These are phyloP conservation scores for Microdochium nivale DNA, from an alignment of 2,329 filamentous ascomycete genomes.

Conservation along the genomic window DNA sequence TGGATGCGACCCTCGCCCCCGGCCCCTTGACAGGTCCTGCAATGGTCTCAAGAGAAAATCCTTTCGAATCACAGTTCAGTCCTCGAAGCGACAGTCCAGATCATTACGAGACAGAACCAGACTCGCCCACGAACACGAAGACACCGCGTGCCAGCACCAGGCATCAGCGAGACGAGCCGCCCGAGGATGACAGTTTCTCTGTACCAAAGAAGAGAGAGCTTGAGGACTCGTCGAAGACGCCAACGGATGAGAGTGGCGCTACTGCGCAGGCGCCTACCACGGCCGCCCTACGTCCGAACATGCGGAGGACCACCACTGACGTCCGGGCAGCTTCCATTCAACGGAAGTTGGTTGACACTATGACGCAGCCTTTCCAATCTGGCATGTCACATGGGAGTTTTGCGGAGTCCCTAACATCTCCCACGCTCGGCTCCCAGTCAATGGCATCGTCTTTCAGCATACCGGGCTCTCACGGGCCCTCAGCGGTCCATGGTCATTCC, in stretches of 20 bases:
- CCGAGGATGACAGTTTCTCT: slow-evolving; percentile 7
- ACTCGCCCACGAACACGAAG: slow-evolving; percentile 21
- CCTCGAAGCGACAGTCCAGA: slow-evolving; percentile 44
- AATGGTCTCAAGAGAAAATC: slow-evolving; percentile 61
- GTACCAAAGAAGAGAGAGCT: slow-evolving; percentile 23
- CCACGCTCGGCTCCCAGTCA: slow-evolving; percentile 29
- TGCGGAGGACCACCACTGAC: slow-evolving; percentile 88
- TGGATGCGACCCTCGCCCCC: slow-evolving; percentile 28
- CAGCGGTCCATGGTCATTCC: slow-evolving; percentile 71
- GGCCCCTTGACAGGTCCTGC: slow-evolving; percentile 78
- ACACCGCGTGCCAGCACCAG: background rate
- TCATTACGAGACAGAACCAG: slow-evolving; percentile 23
- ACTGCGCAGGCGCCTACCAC: slow-evolving; percentile 46
- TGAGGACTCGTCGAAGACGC: slow-evolving; percentile 42
- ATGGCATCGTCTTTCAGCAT: slow-evolving; percentile 30
- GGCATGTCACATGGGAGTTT: slow-evolving; percentile 25
- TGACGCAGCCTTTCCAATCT: slow-evolving; percentile 71
- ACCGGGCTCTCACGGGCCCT: slow-evolving; percentile 39
- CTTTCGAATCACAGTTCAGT: slow-evolving; percentile 78
- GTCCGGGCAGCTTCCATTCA: slow-evolving; percentile 66
- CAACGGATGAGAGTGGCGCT: slow-evolving; percentile 47
- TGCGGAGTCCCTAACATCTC: slow-evolving; percentile 31
- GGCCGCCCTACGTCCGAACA: slow-evolving; percentile 49
- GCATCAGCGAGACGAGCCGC: slow-evolving; percentile 2
- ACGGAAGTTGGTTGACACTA: slow-evolving; percentile 73